Percentiles rank a stretch among this genome's conserved stretches.
These are phyloP conservation scores for Petunia hybrid DNA, from an alignment of 305 asterid genomes.

Conservation along the genomic window DNA sequence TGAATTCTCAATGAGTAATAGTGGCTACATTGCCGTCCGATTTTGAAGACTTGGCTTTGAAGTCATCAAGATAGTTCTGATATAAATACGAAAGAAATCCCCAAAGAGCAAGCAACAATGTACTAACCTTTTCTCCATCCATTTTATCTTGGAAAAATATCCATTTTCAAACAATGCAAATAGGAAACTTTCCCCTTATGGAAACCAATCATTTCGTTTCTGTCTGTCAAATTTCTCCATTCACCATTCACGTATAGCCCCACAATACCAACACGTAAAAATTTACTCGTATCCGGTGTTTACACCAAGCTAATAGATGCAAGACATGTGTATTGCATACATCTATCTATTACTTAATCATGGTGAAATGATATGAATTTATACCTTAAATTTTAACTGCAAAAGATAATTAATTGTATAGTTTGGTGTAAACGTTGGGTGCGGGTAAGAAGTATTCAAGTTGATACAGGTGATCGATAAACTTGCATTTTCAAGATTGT, in stretches of 20 bases:
- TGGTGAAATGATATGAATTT: no score
- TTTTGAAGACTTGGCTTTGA: constrained; percentile 28
- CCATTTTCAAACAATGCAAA: constrained; percentile 39
- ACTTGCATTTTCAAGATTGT: constrained; percentile 38
- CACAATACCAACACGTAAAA: constrained; percentile 35
- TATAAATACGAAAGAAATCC: constrained; percentile 46
- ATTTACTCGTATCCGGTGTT: no score
- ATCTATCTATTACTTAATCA: no score
- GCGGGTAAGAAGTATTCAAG: no score
- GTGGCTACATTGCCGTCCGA: no score
- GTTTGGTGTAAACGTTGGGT: no score
- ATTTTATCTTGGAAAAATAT: constrained; percentile 45
- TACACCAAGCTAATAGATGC: no score
- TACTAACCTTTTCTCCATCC: constrained; percentile 47
- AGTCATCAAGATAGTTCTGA: constrained; percentile 46
- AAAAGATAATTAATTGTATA: no score
- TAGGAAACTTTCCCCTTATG: constrained; percentile 38
- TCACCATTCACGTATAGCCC: constrained; percentile 49
- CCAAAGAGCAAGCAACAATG: constrained; percentile 50
- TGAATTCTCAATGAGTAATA: constrained; percentile 4
- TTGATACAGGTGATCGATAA: constrained; percentile 39
- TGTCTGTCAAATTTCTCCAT: constrained; percentile 28
- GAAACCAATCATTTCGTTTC: constrained; percentile 38
- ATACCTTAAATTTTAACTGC: no score
- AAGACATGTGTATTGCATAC: no score